phyloP scores from a whole-genome alignment of 2,329 filamentous ascomycete species.

The Colletotrichum cuscutae region DNA sequence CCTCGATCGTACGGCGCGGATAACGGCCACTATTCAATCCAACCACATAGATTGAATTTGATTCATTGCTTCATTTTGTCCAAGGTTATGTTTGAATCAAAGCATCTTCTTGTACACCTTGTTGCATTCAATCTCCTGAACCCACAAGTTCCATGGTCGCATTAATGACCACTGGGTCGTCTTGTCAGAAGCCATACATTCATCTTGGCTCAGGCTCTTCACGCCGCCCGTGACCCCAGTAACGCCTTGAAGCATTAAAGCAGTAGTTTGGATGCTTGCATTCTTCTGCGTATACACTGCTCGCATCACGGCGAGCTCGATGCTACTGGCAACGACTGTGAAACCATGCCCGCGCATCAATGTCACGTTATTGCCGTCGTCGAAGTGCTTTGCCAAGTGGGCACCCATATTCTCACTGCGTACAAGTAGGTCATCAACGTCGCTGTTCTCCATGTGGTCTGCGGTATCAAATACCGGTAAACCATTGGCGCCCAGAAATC shows the following conservation, averaged over 20 bases:
- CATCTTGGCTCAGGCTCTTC: not conserved
- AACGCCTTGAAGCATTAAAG: constrained; percentile 40
- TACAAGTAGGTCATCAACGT: constrained; percentile 50
- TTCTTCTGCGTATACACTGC: constrained; percentile 56
- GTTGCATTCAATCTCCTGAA: not conserved
- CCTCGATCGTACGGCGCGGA: too few relatives aligned
- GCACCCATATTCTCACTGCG: constrained; percentile 45
- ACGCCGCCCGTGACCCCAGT: not conserved
- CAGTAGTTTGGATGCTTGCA: constrained; percentile 52
- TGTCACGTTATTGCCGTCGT: constrained; percentile 46
- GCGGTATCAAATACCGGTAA: constrained; percentile 46
- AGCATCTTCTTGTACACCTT: not conserved
- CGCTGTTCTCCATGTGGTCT: constrained; percentile 38
- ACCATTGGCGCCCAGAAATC: constrained; percentile 50
- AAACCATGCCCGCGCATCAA: constrained; percentile 59
- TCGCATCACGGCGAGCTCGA: constrained; percentile 52
- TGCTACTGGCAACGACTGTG: constrained; percentile 47
- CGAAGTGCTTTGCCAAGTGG: constrained; percentile 47
- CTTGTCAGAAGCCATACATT: not conserved
- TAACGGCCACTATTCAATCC: too few relatives aligned
- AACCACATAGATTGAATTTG: not conserved
- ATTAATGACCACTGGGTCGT: not conserved
- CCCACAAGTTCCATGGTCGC: constrained; percentile 12
- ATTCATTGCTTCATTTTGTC: not conserved
- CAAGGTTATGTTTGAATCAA: not conserved